Evolutionary conservation across 305 asterid species (phyloP).

Genomic region (Plantago lanceolata): DNA sequence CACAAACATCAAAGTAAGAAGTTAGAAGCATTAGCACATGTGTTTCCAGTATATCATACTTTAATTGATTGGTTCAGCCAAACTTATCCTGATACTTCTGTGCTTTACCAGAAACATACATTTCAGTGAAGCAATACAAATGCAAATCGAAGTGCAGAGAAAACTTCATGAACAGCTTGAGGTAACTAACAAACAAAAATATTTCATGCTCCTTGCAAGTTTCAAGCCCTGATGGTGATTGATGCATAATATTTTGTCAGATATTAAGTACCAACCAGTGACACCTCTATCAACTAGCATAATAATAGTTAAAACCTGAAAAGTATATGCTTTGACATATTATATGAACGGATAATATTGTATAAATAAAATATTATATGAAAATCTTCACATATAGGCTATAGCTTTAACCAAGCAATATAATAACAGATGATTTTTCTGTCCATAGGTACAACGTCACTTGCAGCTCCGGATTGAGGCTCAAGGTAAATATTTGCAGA

Average conservation of each 20-base stretch:
- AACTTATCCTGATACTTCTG: conserved; percentile 14
- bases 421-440: conserved; percentile 20
- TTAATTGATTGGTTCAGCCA: conserved; percentile 14
- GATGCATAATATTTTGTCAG: not conserved
- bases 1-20: conserved; percentile 63
- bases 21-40: conserved; percentile 8
- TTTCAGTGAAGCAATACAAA: conserved; percentile 76
- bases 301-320: too few relatives aligned
- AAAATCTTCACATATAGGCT: not conserved
- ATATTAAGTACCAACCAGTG: not conserved
- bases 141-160: conserved; percentile 88
- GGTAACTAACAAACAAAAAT: conserved; percentile 37
- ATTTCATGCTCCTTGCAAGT: not conserved
- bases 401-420: conserved; percentile 1
- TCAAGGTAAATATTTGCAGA: conserved; percentile 83
- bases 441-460: conserved; percentile 77
- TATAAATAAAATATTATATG: too few relatives aligned
- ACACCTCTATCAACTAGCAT: too few relatives aligned
- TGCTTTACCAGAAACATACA: conserved; percentile 55
- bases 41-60: conserved; percentile 22
- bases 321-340: not conserved
- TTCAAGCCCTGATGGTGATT: not conserved
- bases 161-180: conserved; percentile 87
- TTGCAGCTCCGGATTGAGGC: conserved; percentile 91
- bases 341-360: too few relatives aligned